Evolutionary conservation across 2,329 filamentous ascomycete species (phyloP).

Genomic region (Microsporum canis): DNA sequence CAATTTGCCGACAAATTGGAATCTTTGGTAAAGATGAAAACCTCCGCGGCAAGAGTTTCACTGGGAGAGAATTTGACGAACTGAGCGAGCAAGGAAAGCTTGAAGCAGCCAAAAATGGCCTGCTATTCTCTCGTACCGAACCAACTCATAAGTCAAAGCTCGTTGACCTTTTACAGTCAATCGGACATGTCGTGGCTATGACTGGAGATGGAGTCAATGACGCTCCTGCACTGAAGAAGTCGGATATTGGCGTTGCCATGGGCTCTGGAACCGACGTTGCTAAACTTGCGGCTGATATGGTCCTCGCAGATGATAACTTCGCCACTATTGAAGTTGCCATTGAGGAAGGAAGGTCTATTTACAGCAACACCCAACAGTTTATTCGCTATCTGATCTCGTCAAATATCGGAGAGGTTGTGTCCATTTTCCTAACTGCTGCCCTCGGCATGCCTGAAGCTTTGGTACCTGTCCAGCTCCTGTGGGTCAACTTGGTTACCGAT

Average conservation of each 20-base stretch:
- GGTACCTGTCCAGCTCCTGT: constrained; percentile 91
- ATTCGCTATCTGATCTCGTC: constrained; percentile 98
- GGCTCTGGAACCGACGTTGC: constrained; percentile 94
- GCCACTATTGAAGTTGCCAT: constrained; percentile 93
- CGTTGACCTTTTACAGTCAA: constrained; percentile 86
- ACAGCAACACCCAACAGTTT: constrained; percentile 99
- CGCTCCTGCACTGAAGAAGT: constrained; percentile 93
- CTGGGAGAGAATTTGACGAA: constrained; percentile 86
- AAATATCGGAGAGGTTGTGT: constrained; percentile 98
- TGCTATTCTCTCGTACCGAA: constrained; percentile 90
- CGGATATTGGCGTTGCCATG: constrained; percentile 98
- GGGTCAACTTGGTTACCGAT: constrained; percentile 97
- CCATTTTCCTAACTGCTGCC: constrained; percentile 94
- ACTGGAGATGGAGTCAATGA: constrained; percentile 98
- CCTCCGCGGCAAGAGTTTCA: constrained; percentile 83
- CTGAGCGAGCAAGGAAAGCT: constrained; percentile 69
- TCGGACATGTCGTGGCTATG: constrained; percentile 95
- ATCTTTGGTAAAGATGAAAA: constrained; percentile 76
- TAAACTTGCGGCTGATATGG: constrained; percentile 95
- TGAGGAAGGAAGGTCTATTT: constrained; percentile 94
- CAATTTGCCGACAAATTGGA: constrained; percentile 93
- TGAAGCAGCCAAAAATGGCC: constrained; percentile 71
- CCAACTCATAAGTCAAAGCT: constrained; percentile 95
- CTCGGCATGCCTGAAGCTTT: constrained; percentile 95
- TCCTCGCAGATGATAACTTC: constrained; percentile 96